These are phyloP conservation scores for Solanum pimpinellifolium DNA, from an alignment of 257 asterid genomes.

Conservation along the genomic window DNA sequence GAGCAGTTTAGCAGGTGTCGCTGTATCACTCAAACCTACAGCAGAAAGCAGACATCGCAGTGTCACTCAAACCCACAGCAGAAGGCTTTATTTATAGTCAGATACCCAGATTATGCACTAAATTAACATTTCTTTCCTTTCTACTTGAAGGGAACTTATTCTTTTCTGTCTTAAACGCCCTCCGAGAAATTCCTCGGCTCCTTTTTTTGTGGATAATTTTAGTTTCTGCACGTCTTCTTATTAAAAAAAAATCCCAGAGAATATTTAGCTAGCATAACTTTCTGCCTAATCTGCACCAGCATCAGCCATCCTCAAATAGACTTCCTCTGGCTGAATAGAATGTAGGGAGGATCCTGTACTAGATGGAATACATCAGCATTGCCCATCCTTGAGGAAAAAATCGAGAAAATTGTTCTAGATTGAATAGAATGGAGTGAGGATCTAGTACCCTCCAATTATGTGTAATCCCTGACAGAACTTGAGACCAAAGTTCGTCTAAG, in stretches of 20 bases:
- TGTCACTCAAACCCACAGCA: not conserved
- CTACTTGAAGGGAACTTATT: not conserved
- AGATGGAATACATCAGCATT: not conserved
- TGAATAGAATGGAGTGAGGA: not conserved
- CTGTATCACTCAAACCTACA: not conserved
- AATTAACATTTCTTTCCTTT: not conserved
- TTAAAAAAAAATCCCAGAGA: not conserved
- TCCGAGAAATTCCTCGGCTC: not conserved
- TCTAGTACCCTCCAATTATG: not conserved
- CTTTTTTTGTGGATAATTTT: not conserved
- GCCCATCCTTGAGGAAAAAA: not conserved
- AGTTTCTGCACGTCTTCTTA: not conserved
- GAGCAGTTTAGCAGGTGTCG: not conserved
- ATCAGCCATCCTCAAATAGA: not conserved
- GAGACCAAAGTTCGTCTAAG: not conserved
- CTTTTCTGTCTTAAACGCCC: not conserved
- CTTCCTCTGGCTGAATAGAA: not conserved
- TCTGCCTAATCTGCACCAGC: not conserved
- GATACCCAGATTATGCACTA: not conserved
- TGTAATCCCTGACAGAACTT: not conserved
- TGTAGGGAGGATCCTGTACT: not conserved
- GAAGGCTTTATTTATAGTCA: not conserved
- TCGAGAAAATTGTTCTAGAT: not conserved
- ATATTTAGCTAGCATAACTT: not conserved
- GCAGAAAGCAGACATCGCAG: not conserved